Conservation (phyloP, 2,329 filamentous ascomycete species). For the Capronia epimyces region DNA sequence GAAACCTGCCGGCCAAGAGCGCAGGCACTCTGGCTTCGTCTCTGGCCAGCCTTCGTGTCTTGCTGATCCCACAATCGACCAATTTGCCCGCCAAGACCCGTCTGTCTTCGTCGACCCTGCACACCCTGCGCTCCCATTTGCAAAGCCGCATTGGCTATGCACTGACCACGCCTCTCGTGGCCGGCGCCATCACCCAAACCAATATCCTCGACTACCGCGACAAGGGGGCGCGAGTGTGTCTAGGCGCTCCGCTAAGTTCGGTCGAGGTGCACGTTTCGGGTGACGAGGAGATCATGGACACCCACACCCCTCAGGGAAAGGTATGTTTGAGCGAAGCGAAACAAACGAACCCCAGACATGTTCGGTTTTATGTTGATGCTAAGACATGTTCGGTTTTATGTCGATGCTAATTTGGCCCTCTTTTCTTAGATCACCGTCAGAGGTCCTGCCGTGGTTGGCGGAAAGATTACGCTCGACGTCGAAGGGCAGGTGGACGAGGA, state of each 20-base stretch:
- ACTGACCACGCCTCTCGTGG: slow-evolving; percentile 73
- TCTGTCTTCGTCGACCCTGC: slow-evolving; percentile 64
- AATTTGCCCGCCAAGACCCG: slow-evolving; percentile 56
- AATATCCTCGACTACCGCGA: slow-evolving; percentile 77
- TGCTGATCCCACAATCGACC: slow-evolving; percentile 71
- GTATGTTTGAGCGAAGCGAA: slow-evolving; percentile 46
- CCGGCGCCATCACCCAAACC: slow-evolving; percentile 82
- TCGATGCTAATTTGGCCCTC: neutral
- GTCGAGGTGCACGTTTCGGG: slow-evolving; percentile 65
- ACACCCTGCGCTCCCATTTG: slow-evolving; percentile 75
- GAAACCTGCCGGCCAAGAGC: slow-evolving; percentile 57
- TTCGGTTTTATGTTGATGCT: too few species aligned
- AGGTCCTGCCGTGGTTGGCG: slow-evolving; percentile 25
- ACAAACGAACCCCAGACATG: too few species aligned
- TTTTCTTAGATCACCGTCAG: slow-evolving; percentile 18
- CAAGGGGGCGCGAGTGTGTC: slow-evolving; percentile 47
- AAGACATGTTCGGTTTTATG: too few species aligned
- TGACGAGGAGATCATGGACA: slow-evolving; percentile 33
- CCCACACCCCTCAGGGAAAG: slow-evolving; percentile 53
- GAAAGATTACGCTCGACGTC: slow-evolving; percentile 19
- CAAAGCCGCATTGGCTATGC: slow-evolving; percentile 79
- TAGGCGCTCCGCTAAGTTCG: slow-evolving; percentile 73
- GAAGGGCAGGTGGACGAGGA: slow-evolving; percentile 19
- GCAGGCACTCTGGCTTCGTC: slow-evolving; percentile 41
- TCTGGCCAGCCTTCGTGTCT: slow-evolving; percentile 61